A percentile compares a stretch with the other conserved stretches of the same genome.
Conservation (phyloP, 352 stramenopile species). For the Pythium rishiriense region DNA sequence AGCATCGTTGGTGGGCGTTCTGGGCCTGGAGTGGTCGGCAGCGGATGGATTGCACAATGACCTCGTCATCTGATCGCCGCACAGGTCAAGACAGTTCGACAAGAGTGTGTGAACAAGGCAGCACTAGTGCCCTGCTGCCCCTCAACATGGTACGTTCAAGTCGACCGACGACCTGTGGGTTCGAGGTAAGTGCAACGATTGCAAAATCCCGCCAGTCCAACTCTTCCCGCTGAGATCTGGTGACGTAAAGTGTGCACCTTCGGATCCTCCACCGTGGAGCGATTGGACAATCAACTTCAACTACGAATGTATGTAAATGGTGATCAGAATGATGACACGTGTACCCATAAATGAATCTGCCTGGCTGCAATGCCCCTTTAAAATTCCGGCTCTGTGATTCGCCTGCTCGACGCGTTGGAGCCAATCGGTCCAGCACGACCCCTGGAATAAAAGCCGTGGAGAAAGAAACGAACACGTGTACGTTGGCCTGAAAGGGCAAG, state of each 20-base stretch:
- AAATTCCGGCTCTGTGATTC: too few species aligned
- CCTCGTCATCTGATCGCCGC: not conserved
- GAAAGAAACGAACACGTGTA: not conserved
- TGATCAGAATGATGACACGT: too few species aligned
- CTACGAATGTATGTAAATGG: too few species aligned
- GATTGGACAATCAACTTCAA: not conserved
- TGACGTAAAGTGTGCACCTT: not conserved
- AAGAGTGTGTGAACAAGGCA: too few species aligned
- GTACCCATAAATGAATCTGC: too few species aligned
- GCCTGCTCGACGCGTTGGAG: too few species aligned
- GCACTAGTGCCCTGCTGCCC: too few species aligned
- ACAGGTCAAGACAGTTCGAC: not conserved
- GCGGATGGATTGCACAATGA: not conserved
- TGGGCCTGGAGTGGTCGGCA: not conserved
- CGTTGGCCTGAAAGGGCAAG: not conserved
- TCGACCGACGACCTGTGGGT: not conserved
- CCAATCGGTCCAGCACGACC: too few species aligned
- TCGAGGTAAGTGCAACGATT: conserved; percentile 1
- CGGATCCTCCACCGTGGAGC: not conserved
- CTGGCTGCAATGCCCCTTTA: too few species aligned
- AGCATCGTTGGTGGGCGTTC: not conserved
- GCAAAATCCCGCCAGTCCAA: not conserved
- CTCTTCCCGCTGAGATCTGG: not conserved
- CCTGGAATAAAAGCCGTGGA: too few species aligned
- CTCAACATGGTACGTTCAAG: too few species aligned